Conservation (phyloP, 257 asterid genomes). For the Solanum chaucha region DNA sequence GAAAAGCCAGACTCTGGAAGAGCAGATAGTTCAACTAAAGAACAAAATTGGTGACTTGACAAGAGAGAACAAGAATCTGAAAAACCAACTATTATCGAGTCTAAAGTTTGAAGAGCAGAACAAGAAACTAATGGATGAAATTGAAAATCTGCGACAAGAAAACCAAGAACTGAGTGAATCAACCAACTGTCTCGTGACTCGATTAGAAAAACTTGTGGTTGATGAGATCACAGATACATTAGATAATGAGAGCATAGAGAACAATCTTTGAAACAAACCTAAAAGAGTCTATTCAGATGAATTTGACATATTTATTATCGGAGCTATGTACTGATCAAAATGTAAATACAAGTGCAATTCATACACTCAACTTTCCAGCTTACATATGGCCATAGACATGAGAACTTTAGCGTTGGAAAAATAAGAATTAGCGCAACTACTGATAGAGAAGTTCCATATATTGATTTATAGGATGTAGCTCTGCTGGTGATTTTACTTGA, state of each 20-base stretch:
- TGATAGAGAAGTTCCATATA: background rate
- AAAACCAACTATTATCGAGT: background rate
- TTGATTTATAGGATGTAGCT: background rate
- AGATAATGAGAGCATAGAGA: background rate
- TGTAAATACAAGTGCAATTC: background rate
- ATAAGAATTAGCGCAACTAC: background rate
- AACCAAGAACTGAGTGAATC: background rate
- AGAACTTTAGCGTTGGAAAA: background rate
- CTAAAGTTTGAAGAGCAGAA: background rate
- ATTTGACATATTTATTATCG: background rate
- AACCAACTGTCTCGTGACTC: background rate
- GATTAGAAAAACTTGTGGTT: background rate
- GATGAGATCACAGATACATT: background rate
- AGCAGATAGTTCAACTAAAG: slow-evolving; percentile 2
- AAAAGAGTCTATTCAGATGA: background rate
- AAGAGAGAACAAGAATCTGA: slow-evolving; percentile 1
- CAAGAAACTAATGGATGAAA: slow-evolving; percentile 1
- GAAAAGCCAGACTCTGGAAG: slow-evolving; percentile 2
- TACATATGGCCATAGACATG: background rate
- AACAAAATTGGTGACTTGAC: background rate
- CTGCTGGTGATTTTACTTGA: background rate
- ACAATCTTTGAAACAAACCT: background rate
- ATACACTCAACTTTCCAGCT: background rate
- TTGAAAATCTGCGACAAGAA: slow-evolving; percentile 1
- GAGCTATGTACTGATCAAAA: background rate